phyloP scores from a whole-genome alignment of 805 yeast genomes.

The Sugiyamaella smithiae region DNA sequence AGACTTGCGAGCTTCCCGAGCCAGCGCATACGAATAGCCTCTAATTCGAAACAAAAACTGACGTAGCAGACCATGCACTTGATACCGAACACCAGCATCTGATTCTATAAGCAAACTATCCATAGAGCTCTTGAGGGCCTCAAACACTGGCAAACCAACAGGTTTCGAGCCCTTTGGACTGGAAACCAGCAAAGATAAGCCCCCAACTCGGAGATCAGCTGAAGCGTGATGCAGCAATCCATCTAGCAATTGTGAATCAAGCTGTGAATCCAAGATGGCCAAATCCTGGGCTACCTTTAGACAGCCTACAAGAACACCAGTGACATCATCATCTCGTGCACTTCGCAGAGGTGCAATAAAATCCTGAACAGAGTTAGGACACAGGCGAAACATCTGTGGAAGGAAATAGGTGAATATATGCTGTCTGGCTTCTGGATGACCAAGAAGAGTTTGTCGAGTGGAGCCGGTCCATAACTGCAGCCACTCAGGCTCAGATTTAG shows the following conservation, averaged over 20 bases:
- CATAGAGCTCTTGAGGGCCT: slow-evolving; percentile 43
- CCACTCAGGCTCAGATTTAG: slow-evolving; percentile 40
- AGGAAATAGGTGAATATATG: slow-evolving; percentile 59
- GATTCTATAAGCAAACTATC: slow-evolving; percentile 59
- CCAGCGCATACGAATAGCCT: slow-evolving; percentile 61
- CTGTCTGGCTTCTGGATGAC: slow-evolving; percentile 35
- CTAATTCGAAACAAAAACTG: slow-evolving; percentile 62
- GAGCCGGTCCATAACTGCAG: slow-evolving; percentile 48
- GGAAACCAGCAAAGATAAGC: slow-evolving; percentile 58
- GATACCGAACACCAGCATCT: slow-evolving; percentile 65
- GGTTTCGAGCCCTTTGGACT: slow-evolving; percentile 62
- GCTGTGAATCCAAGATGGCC: slow-evolving; percentile 46
- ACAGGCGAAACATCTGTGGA: slow-evolving; percentile 58
- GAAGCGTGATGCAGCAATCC: slow-evolving; percentile 47
- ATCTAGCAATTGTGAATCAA: slow-evolving; percentile 35
- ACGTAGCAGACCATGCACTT: slow-evolving; percentile 58
- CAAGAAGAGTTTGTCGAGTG: slow-evolving; percentile 37
- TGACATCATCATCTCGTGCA: slow-evolving; percentile 26
- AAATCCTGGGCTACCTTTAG: slow-evolving; percentile 63
- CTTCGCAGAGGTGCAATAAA: slow-evolving; percentile 37
- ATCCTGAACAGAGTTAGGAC: slow-evolving; percentile 41
- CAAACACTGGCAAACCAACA: slow-evolving; percentile 46
- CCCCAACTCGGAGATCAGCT: slow-evolving; percentile 45
- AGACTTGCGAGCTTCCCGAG: slow-evolving; percentile 50
- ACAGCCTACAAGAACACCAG: slow-evolving; percentile 49